Evolutionary conservation across 2,329 filamentous ascomycete genomes (phyloP).

Genomic region (Xylaria sp.): DNA sequence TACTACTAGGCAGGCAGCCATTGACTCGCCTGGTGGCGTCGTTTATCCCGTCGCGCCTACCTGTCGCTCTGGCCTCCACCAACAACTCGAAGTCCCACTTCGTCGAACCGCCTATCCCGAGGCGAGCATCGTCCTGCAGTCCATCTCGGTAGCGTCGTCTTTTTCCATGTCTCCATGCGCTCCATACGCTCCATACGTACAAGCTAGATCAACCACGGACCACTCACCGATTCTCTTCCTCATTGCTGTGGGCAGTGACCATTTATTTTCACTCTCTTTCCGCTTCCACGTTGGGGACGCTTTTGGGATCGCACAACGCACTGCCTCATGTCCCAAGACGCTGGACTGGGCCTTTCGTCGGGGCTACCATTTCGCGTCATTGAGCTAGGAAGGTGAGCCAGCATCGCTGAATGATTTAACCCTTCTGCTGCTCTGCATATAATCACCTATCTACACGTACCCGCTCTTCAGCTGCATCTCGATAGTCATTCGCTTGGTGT

Average conservation of each 20-base stretch:
- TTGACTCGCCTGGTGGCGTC: not conserved
- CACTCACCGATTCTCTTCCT: not conserved
- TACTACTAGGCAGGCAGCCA: no score
- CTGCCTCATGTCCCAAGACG: constrained; percentile 6
- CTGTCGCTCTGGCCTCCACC: no score
- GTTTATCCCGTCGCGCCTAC: no score
- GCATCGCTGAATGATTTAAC: constrained; percentile 35
- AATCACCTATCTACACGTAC: not conserved
- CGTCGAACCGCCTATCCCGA: not conserved
- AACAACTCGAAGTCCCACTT: not conserved
- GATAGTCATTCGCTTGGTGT: constrained; percentile 1
- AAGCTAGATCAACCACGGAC: not conserved
- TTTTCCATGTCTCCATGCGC: no score
- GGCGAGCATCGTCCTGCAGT: not conserved
- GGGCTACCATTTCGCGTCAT: constrained; percentile 4
- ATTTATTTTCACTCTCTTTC: not conserved
- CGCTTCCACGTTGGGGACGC: constrained; percentile 1
- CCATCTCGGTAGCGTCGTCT: not conserved
- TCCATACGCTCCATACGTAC: not conserved
- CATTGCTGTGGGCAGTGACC: not conserved
- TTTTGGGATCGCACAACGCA: not conserved
- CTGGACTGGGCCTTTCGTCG: constrained; percentile 16
- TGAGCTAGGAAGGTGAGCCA: constrained; percentile 42
- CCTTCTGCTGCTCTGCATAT: constrained; percentile 25
- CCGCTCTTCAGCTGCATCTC: constrained; percentile 3